Base-by-base conservation (phyloP, 1,284 basidiomycete species). In the Apiotrichum sp. region DNA sequence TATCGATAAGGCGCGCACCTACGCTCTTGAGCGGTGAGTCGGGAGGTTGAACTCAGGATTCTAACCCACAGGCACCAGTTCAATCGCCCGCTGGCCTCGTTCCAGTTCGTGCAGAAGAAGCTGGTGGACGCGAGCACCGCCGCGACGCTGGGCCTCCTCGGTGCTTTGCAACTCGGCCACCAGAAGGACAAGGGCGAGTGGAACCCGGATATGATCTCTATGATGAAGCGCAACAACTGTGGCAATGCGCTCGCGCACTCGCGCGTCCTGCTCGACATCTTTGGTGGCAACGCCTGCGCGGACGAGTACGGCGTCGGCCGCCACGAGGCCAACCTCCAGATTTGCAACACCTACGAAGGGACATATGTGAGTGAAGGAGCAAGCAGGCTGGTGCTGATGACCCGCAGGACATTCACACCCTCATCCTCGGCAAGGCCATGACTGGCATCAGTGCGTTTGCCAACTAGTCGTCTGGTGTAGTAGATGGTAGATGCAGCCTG, bases 71-170 rank as follows among this genome's bases (percentile, higher is more conserved):
- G 79, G 32, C 76, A 86, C 45, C 93, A 98, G 76, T 98, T 98
- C 79, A 80, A 84, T 39, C 84, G 88, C 38, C 92, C 93, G 0
- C 81, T 98, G 4, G 93, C 90, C 1, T 89, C 87, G 3, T 98
- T 96, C 84, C 93, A 98, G 76, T 84, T 93, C 22, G 83, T 98
- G 29, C 95, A 98, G 77, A 95, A 95, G 83, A 98, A 98, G 77
- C 81, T 98, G 16, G 91, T 88, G 2, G 93, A 97, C 64, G 93
- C 93, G 13, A 85, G 88, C 62, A 89, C 87, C 1, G 91, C 95
- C 67, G 83, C 85, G 10, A 83, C 86, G 0, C 78, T 96, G 13
- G 92, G 91, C n/a, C 78, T 93, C 14, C 81, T 87, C 32, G 89
- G 88, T 7, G 85, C 84, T 53, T 66, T 81, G 32, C 79, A 93